phyloP scores from a whole-genome alignment of 2,329 filamentous ascomycete species.

The Aspergillus alliaceus region DNA sequence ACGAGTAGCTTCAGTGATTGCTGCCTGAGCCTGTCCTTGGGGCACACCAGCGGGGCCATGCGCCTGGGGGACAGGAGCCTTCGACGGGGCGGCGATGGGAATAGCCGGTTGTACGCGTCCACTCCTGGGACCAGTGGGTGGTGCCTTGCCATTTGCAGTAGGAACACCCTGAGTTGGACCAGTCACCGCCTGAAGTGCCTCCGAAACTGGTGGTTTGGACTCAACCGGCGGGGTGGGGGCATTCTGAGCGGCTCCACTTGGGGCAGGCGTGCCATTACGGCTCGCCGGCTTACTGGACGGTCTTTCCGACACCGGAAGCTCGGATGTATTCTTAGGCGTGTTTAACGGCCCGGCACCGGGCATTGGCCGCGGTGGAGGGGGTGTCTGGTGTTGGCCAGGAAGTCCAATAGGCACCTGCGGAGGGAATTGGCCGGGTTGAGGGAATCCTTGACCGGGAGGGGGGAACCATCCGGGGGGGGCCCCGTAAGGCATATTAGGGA shows the following conservation, averaged over 20 bases:
- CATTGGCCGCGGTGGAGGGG: conserved; percentile 37
- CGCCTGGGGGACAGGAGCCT: conserved; percentile 33
- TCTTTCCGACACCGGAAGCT: conserved; percentile 44
- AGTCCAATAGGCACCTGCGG: conserved; percentile 60
- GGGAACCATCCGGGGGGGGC: conserved; percentile 76
- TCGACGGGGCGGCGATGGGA: conserved; percentile 41
- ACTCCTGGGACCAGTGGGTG: conserved; percentile 37
- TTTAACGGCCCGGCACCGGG: conserved; percentile 26
- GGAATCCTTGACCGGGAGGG: conserved; percentile 72
- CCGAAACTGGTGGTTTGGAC: conserved; percentile 39
- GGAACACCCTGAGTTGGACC: conserved; percentile 24
- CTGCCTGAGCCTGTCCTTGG: conserved; percentile 33
- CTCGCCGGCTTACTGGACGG: conserved; percentile 35
- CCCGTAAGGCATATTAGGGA: conserved; percentile 75
- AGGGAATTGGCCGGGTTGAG: conserved; percentile 66
- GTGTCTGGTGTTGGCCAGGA: conserved; percentile 46
- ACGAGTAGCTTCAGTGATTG: conserved; percentile 49
- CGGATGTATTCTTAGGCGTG: conserved; percentile 40
- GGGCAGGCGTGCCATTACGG: conserved; percentile 35
- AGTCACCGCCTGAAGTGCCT: conserved; percentile 33
- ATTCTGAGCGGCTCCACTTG: conserved; percentile 28
- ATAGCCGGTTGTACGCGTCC: conserved; percentile 48
- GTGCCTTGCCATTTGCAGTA: conserved; percentile 21
- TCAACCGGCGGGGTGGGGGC: conserved; percentile 39
- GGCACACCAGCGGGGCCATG: conserved; percentile 28